These are phyloP conservation scores for Microdochium nivale DNA, from an alignment of 2,329 filamentous ascomycete genomes.

Conservation along the genomic window DNA sequence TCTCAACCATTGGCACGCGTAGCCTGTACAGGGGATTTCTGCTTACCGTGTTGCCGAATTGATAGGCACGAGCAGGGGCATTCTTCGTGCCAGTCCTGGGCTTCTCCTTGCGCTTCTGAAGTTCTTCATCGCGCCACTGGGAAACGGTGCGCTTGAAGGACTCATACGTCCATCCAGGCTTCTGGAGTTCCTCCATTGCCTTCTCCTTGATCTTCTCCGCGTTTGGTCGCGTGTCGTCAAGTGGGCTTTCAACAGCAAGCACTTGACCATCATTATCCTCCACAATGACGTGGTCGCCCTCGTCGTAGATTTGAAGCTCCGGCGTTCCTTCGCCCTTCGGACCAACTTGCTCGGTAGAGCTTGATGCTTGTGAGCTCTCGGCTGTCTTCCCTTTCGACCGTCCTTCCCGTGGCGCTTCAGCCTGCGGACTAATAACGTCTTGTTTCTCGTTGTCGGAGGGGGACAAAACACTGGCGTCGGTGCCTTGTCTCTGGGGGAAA, in stretches of 20 bases:
- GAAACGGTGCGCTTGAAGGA: slow-evolving; percentile 40
- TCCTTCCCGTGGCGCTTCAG: neutral
- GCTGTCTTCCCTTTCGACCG: slow-evolving; percentile 1
- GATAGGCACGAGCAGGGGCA: slow-evolving; percentile 73
- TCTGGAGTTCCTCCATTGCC: slow-evolving; percentile 22
- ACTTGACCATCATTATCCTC: slow-evolving; percentile 88
- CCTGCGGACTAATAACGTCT: slow-evolving; percentile 4
- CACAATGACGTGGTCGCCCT: slow-evolving; percentile 70
- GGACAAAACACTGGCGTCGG: slow-evolving; percentile 23
- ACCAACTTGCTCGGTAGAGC: slow-evolving; percentile 3
- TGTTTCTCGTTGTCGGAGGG: slow-evolving; percentile 21
- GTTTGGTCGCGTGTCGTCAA: slow-evolving; percentile 8
- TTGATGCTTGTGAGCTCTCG: slow-evolving; percentile 3
- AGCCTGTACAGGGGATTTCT: neutral
- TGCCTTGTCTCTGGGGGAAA: slow-evolving; percentile 47
- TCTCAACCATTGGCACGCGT: neutral
- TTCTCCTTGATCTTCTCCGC: slow-evolving; percentile 18
- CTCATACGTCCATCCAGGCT: slow-evolving; percentile 33
- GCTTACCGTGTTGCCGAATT: slow-evolving; percentile 70
- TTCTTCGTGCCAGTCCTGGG: slow-evolving; percentile 45
- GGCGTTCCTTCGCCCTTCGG: slow-evolving; percentile 5
- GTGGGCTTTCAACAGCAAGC: slow-evolving; percentile 49
- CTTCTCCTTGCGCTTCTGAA: slow-evolving; percentile 53
- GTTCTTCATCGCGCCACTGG: slow-evolving; percentile 49
- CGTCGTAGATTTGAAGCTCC: slow-evolving; percentile 64